Conservation (phyloP, 192 early-diverging fungal species). For the Mortierella hygrophila region DNA sequence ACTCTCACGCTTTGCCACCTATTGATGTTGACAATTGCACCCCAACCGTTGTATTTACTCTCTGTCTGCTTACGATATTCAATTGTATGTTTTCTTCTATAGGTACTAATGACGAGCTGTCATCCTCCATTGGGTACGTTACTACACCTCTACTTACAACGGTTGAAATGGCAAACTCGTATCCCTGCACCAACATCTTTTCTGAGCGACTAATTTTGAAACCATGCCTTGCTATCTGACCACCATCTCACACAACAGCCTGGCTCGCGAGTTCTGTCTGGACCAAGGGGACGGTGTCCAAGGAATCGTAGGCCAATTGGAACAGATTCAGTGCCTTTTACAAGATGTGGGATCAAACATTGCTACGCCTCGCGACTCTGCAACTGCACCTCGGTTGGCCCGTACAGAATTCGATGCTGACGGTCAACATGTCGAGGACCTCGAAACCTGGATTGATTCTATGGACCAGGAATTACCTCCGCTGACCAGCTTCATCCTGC, state of each 20-base stretch:
- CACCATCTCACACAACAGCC: slow-evolving; percentile 9
- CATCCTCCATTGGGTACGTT: slow-evolving; percentile 74
- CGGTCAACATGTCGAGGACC: slow-evolving; percentile 68
- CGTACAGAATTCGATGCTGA: slow-evolving; percentile 83
- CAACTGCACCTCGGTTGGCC: slow-evolving; percentile 70
- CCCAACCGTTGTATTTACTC: not conserved
- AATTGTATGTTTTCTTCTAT: not conserved
- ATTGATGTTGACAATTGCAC: not conserved
- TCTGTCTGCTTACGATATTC: not conserved
- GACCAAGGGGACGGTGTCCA: slow-evolving; percentile 64
- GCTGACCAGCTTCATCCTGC: slow-evolving; percentile 87
- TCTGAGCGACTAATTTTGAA: not conserved
- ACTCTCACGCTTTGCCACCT: not conserved
- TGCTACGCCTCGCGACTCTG: slow-evolving; percentile 79
- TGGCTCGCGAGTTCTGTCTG: slow-evolving; percentile 71
- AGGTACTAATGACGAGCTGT: slow-evolving; percentile 89
- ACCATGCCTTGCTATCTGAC: no score
- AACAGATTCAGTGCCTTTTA: slow-evolving; percentile 85
- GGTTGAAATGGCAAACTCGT: not conserved
- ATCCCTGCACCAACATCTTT: no score
- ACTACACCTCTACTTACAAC: not conserved
- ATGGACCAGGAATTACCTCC: slow-evolving; percentile 78
- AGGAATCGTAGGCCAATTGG: slow-evolving; percentile 63
- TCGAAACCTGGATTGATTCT: slow-evolving; percentile 91
- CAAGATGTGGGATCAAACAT: slow-evolving; percentile 92